Evolutionary conservation across 345 rosid species (phyloP), one percentile per base, ranked within the genome.

Genomic region (Reutealis trisperma): DNA sequence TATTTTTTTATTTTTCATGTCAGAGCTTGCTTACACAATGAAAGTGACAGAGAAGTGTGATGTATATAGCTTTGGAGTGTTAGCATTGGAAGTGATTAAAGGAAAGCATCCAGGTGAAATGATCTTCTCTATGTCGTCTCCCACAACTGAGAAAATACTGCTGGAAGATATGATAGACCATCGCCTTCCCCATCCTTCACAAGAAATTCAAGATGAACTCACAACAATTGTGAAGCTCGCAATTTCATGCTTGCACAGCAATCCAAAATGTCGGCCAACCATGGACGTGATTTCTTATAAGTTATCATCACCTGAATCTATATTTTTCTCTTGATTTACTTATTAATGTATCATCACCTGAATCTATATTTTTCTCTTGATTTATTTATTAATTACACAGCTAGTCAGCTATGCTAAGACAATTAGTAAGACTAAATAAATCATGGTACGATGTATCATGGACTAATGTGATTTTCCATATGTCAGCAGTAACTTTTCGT

Each of bases 201-300:
- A 81, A 49, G 70, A 76, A 60, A 59, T 63, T 74, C 63, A 78
- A 68, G 77, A 57, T 32, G 51, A 85, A 63, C 69, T 87, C 6
- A 6, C 12, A 15, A 21, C n/a, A 57, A 74, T 85, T 41, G 2
- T 84, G 18, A 79, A 82, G 30, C 24, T 83, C 0, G 85, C 84
- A 7, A 42, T 51, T 41, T 15, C 78, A n/a, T 88, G 90, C 79
- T 70, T 84, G 13, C 3, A 27, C 18, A 30, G 19, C 30, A 83
- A 77, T 68, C 90, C 89, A 18, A 74, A 58, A 9, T 63, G 59
- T 5, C 78, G 89, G 70, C 90, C 90, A 16, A 59, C 80, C 14
- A 84, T 84, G 86, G 21, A 77, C 12, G 55, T 41, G 66, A 63
- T 84, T 59, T 81, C 85, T 70, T 75, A 77, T 37, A 37, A 4